phyloP scores from a whole-genome alignment of 257 asterid species.

The Linderniella brevidens region DNA sequence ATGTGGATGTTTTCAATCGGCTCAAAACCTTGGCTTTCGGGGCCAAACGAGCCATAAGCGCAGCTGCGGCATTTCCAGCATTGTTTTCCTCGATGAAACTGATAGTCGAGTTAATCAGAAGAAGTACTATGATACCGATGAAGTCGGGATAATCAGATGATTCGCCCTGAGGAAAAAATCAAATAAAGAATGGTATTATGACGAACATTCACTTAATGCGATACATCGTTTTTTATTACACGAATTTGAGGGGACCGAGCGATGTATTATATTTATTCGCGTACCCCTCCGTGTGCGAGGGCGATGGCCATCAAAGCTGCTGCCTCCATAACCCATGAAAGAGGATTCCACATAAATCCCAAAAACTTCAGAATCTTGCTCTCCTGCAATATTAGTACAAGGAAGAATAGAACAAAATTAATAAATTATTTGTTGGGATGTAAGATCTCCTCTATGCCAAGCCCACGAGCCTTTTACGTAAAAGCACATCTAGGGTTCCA shows the following conservation, averaged over 20 bases:
- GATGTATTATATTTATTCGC: too few species aligned
- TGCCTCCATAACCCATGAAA: slow-evolving; percentile 72
- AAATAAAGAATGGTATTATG: neutral
- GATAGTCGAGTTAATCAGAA: slow-evolving; percentile 47
- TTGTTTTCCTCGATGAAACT: slow-evolving; percentile 61
- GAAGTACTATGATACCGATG: slow-evolving; percentile 34
- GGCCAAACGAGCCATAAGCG: slow-evolving; percentile 67
- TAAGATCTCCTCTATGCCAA: too few species aligned
- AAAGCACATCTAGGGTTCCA: too few species aligned
- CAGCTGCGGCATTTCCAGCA: slow-evolving; percentile 73
- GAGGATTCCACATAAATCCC: slow-evolving; percentile 75
- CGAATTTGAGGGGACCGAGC: neutral
- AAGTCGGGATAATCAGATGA: slow-evolving; percentile 23
- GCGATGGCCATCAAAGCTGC: slow-evolving; percentile 67
- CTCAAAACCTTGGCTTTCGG: slow-evolving; percentile 44
- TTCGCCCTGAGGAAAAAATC: slow-evolving; percentile 14
- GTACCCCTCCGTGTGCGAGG: slow-evolving; percentile 51
- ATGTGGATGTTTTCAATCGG: neutral
- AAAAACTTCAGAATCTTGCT: slow-evolving; percentile 46
- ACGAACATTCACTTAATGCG: neutral
- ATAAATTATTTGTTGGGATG: too few species aligned
- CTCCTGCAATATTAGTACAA: slow-evolving; percentile 24
- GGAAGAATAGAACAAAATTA: neutral
- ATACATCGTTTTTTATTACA: neutral
- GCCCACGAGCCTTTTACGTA: too few species aligned